Conservation (phyloP, 805 yeast genomes). For the Monosporozyma aquatica region DNA sequence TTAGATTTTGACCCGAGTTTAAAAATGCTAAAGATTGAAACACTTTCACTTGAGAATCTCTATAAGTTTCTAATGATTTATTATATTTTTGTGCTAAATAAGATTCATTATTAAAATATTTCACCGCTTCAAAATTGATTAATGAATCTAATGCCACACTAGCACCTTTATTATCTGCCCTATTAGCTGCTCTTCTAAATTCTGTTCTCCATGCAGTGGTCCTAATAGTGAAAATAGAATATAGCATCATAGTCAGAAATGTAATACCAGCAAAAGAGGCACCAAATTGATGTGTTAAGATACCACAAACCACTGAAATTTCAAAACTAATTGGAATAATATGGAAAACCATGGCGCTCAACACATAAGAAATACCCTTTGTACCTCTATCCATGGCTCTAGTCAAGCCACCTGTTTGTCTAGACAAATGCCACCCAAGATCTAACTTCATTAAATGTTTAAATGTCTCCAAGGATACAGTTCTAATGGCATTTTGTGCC, state of each 20-base stretch:
- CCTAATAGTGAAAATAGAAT: conserved; percentile 75
- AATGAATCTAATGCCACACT: conserved; percentile 88
- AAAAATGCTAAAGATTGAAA: conserved; percentile 74
- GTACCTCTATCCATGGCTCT: conserved; percentile 97
- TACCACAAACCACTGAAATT: conserved; percentile 86
- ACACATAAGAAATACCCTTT: conserved; percentile 88
- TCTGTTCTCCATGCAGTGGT: conserved; percentile 96
- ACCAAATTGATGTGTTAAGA: conserved; percentile 89
- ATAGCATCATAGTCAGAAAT: conserved; percentile 76
- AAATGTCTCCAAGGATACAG: conserved; percentile 84
- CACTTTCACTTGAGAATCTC: conserved; percentile 59
- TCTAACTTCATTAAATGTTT: conserved; percentile 76
- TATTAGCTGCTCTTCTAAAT: conserved; percentile 81
- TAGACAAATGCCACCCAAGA: conserved; percentile 76
- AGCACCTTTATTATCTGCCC: conserved; percentile 94
- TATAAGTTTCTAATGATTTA: conserved; percentile 61
- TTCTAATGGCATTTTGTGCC: conserved; percentile 86
- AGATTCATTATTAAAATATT: conserved; percentile 84
- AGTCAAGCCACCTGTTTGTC: conserved; percentile 94
- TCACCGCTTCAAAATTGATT: conserved; percentile 89
- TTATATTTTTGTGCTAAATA: conserved; percentile 78
- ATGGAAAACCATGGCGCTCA: conserved; percentile 96
- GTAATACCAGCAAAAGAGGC: conserved; percentile 83
- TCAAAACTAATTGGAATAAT: conserved; percentile 89
- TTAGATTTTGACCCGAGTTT: conserved; percentile 71